Base-by-base conservation (phyloP, 2,329 filamentous ascomycete genomes). In the Dactylellina drechsleri region DNA sequence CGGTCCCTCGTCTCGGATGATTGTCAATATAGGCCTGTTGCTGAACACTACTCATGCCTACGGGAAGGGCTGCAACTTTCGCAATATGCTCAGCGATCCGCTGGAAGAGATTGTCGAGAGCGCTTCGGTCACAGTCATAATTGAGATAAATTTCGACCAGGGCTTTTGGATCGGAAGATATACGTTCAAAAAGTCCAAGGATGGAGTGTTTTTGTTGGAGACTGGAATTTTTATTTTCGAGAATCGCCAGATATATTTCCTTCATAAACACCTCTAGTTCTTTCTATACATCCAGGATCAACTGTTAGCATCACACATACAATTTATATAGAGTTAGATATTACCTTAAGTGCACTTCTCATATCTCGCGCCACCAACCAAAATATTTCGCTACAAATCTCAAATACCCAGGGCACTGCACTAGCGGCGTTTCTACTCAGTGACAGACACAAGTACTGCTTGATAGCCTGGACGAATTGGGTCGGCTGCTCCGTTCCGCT, bases 201-300 rank as follows among this genome's bases (percentile, higher is more conserved):
- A 98, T 95, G 80, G 94, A 93, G 65, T 95, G 87, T 82, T 98
- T 99, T 81, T 99, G 95, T 74, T 93, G 93, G 8, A 90, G 84
- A 2, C 94, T 94, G 0, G 94, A 93, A 72, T 89, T 93, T 77
- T 90, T 89, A 81, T 94, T 91, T 58, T 97, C 94, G 43, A 99
- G 84, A 49, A 98, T 92, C 0, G 93, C 91, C 4, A 99, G 85
- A 80, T 99, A 99, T 31, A 99, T 96, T 81, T 99, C 95, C 81
- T 98, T 98, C 72, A 99, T 83, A 81, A 99, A 98, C 0, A 99
- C 94, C 82, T 98, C 95, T 66, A 99, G 91, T 81, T 99, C 95
- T 87, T 97, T 96, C 89, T 92, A 80, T 71, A 64, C 5, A 36
- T 8, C 1, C 23, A 12, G 4, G 57, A 23, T 59, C 70, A 43